These are phyloP conservation scores for Coemansia sp. DNA, from an alignment of 192 early-diverging fungal species.

Conservation along the genomic window DNA sequence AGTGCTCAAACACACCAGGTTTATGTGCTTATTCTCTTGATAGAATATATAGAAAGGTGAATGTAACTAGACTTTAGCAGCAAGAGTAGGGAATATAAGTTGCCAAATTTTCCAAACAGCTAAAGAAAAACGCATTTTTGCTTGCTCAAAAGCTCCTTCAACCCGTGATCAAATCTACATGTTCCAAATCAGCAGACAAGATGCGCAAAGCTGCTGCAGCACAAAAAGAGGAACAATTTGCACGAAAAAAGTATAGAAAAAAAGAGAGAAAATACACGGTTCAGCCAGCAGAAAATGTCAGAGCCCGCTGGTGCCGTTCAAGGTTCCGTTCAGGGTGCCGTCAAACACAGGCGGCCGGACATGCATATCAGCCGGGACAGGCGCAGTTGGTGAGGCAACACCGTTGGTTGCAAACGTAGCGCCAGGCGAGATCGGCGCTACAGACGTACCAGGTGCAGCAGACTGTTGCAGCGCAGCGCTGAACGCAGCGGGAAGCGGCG, in stretches of 20 bases:
- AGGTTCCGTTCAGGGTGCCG: background rate
- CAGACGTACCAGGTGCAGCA: background rate
- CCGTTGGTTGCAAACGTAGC: background rate
- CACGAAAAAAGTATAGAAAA: background rate
- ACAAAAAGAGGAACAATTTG: background rate
- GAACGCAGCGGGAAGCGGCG: conserved; percentile 19
- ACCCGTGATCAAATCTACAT: background rate
- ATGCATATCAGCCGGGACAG: background rate
- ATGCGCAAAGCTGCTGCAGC: background rate
- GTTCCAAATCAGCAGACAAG: background rate
- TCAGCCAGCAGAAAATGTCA: background rate
- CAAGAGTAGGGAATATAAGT: background rate
- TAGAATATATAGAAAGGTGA: background rate
- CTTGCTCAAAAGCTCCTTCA: background rate
- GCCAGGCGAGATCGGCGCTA: background rate
- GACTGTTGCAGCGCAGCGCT: conserved; percentile 15
- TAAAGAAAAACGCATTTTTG: background rate
- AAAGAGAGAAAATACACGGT: background rate
- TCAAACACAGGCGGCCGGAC: background rate
- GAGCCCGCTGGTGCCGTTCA: background rate
- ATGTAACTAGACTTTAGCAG: background rate
- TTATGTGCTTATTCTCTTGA: background rate
- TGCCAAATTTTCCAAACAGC: background rate
- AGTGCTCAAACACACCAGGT: background rate
- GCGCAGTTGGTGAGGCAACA: background rate